These are phyloP conservation scores for Aspergillus luchuensis DNA, from an alignment of 2,329 filamentous ascomycete species.

Conservation along the genomic window DNA sequence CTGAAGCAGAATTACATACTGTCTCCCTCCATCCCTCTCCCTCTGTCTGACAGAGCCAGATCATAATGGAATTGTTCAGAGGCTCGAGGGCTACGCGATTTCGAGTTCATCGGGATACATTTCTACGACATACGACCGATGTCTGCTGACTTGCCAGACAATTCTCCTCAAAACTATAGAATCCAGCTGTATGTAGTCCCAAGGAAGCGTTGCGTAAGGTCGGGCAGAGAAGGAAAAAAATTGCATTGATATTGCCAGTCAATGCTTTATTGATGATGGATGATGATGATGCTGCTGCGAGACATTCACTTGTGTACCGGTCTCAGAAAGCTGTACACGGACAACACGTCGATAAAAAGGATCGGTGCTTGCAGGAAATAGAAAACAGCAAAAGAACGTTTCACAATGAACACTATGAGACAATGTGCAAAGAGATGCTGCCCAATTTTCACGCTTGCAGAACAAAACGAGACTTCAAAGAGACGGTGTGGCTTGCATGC, in stretches of 20 bases:
- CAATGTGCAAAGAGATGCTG: constrained; percentile 33
- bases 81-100: too few species aligned
- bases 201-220: constrained; percentile 5
- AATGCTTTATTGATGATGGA: constrained; percentile 12
- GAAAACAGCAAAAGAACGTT: constrained; percentile 19
- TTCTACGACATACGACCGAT: neutral
- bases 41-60: neutral
- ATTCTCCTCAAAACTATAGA: neutral
- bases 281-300: neutral
- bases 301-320: constrained; percentile 18
- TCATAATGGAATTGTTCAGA: too few species aligned
- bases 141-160: neutral
- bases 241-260: constrained; percentile 16
- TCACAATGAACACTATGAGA: constrained; percentile 25
- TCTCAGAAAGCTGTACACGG: constrained; percentile 19
- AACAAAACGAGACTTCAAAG: constrained; percentile 29
- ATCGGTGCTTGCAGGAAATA: constrained; percentile 8
- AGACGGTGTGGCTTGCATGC: constrained; percentile 32
- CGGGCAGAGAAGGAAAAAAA: neutral
- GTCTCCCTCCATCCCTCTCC: too few species aligned
- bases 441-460: constrained; percentile 27
- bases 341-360: constrained; percentile 10
- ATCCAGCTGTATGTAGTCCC: neutral
- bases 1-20: too few species aligned
- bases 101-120: too few species aligned